phyloP scores from a whole-genome alignment of 768 basidiomycete species.

The Pisolithus tinctorius region DNA sequence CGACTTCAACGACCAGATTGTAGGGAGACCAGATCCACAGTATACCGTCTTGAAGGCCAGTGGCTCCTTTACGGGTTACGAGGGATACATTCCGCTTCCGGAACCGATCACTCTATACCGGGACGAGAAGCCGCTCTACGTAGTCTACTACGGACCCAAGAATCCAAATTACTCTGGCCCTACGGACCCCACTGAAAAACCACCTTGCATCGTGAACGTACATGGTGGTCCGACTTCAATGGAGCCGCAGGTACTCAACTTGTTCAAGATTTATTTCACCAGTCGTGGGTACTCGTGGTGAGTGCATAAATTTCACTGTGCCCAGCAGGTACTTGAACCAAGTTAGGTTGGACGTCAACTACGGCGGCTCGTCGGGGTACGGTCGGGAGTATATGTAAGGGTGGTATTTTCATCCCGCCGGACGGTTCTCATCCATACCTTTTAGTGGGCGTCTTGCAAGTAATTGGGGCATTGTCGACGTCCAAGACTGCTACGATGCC shows the following conservation, averaged over 20 bases:
- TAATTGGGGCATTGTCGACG: constrained; percentile 67
- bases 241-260: constrained; percentile 39
- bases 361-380: constrained; percentile 67
- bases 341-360: constrained; percentile 65
- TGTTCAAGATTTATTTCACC: constrained; percentile 58
- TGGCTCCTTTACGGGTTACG: not conserved
- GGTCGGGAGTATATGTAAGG: constrained; percentile 57
- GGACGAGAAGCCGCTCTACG: constrained; percentile 32
- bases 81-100: constrained; percentile 8
- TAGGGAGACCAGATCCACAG: no score
- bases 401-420: not conserved
- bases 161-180: constrained; percentile 51
- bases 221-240: constrained; percentile 67
- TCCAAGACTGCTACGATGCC: constrained; percentile 48
- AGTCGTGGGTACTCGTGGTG: constrained; percentile 69
- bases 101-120: constrained; percentile 2
- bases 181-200: constrained; percentile 39
- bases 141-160: constrained; percentile 54
- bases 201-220: constrained; percentile 55
- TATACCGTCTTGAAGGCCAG: no score
- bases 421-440: not conserved
- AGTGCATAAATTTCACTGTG: constrained; percentile 2
- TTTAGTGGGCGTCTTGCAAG: constrained; percentile 42
- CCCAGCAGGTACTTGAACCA: not conserved
- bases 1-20: no score